phyloP scores from a whole-genome alignment of 2,329 filamentous ascomycete species.

The Sphaerulina vaccinii region DNA sequence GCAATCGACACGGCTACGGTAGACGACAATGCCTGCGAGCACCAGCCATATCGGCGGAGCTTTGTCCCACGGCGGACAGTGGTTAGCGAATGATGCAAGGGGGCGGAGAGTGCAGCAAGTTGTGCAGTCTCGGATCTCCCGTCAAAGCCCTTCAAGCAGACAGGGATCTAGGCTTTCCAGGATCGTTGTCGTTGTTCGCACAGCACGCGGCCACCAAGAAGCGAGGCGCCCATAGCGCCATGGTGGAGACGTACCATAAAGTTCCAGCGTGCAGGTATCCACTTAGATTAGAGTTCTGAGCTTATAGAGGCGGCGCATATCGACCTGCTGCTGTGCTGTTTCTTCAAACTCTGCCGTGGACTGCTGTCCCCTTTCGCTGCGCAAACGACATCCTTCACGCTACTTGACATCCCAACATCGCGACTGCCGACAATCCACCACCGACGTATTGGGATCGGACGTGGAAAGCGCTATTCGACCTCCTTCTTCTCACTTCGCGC shows the following conservation, averaged over 20 bases:
- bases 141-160: background rate
- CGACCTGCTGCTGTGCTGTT: background rate
- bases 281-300: background rate
- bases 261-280: background rate
- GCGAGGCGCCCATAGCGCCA: background rate
- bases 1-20: constrained; percentile 4
- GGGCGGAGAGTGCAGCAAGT: background rate
- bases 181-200: background rate
- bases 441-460: background rate
- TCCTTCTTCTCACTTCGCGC: background rate
- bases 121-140: background rate
- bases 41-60: background rate
- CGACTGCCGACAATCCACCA: background rate
- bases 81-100: background rate
- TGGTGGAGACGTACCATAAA: background rate
- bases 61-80: background rate
- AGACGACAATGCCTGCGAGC: background rate
- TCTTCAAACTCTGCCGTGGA: background rate
- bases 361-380: background rate
- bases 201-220: background rate
- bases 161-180: constrained; percentile 2
- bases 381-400: background rate
- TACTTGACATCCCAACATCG: too few species aligned
- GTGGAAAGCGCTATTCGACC: background rate
- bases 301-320: background rate